Conservation (phyloP, 176 grass and related monocot species). For the Alopecurus myosuroides region DNA sequence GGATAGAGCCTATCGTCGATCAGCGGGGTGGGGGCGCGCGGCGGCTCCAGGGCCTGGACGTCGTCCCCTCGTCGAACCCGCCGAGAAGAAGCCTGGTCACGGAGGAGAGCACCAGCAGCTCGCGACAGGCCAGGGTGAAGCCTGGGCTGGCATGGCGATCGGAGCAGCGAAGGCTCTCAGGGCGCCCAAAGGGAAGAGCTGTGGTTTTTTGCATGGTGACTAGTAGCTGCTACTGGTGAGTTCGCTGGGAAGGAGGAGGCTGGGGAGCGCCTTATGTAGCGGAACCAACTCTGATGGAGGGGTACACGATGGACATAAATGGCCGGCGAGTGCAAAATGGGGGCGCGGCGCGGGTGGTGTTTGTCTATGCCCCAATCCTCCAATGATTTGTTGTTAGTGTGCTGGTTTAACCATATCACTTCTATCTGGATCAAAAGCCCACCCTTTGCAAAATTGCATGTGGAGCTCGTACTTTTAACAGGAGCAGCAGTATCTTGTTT, state of each 20-base stretch:
- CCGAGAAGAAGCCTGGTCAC: neutral
- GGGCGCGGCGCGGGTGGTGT: too few relatives aligned
- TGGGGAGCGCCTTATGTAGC: neutral
- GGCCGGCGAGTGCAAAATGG: neutral
- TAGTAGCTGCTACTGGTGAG: neutral
- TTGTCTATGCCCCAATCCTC: too few relatives aligned
- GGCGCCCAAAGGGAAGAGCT: neutral
- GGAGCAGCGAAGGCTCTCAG: too few relatives aligned
- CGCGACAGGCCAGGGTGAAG: neutral
- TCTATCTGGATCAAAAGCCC: too few relatives aligned
- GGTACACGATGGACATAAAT: neutral
- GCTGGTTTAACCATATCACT: too few relatives aligned
- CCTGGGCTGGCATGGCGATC: neutral
- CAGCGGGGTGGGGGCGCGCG: neutral
- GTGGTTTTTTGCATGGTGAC: neutral
- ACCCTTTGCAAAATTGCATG: too few relatives aligned
- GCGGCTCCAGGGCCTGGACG: neutral
- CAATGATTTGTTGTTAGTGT: too few relatives aligned
- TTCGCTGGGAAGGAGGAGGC: neutral
- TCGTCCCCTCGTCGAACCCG: neutral
- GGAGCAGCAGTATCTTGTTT: neutral
- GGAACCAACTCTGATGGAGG: too few relatives aligned
- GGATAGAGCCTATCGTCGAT: constrained; percentile 6
- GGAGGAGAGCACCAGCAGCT: neutral
- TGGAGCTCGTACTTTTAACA: neutral